These are phyloP conservation scores for Pilatotrama ljubarskyi DNA, from an alignment of 768 basidiomycete species.

Conservation along the genomic window DNA sequence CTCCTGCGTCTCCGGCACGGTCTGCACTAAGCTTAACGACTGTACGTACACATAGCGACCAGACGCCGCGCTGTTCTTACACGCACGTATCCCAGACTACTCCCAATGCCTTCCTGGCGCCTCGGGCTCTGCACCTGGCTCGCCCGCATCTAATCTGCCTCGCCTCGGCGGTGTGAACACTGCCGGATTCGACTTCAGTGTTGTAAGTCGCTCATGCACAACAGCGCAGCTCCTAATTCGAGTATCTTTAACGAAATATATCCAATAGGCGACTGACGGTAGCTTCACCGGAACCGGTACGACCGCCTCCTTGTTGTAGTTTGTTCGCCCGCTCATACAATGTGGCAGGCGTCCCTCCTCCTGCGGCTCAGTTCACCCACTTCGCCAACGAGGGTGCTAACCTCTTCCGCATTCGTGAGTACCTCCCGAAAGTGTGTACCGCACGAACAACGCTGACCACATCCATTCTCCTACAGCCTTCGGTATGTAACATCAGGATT, in stretches of 20 bases:
- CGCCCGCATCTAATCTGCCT: slow-evolving; percentile 27
- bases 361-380: slow-evolving; percentile 46
- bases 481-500: slow-evolving; percentile 22
- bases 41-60: slow-evolving; percentile 21
- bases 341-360: slow-evolving; percentile 37
- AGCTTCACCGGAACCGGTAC: slow-evolving; percentile 41
- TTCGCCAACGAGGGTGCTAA: slow-evolving; percentile 51
- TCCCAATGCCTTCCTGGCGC: slow-evolving; percentile 33
- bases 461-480: slow-evolving; percentile 27
- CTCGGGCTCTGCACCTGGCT: background rate
- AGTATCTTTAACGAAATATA: background rate
- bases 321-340: background rate
- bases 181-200: slow-evolving; percentile 48
- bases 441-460: background rate
- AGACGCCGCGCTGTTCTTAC: background rate
- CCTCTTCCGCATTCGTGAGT: slow-evolving; percentile 45
- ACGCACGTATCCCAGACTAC: slow-evolving; percentile 26
- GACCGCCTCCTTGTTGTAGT: background rate
- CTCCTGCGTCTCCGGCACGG: slow-evolving; percentile 30
- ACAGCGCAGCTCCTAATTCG: background rate
- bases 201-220: slow-evolving; percentile 29
- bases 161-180: slow-evolving; percentile 52
- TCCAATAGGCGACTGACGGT: slow-evolving; percentile 37
- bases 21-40: slow-evolving; percentile 28
- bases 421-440: background rate